These are phyloP conservation scores for Bryoglossum gracile DNA, from an alignment of 495 filamentous ascomycete species.

Conservation along the genomic window DNA sequence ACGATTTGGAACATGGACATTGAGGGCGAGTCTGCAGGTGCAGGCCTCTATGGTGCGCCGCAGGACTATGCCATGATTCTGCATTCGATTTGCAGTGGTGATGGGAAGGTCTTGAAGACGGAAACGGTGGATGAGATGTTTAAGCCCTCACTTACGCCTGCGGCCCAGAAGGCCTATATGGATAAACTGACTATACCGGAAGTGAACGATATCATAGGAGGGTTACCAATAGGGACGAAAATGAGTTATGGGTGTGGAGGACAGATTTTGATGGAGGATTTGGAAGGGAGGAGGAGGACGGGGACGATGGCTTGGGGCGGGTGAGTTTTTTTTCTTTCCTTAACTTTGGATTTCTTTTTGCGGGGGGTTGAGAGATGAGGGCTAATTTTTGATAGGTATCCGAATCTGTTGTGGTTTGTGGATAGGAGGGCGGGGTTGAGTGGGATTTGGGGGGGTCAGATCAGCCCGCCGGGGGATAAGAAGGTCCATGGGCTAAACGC, in stretches of 20 bases:
- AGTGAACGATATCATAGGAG: constrained; percentile 1
- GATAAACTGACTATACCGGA: not conserved
- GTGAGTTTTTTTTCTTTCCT: too few relatives aligned
- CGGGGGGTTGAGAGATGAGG: too few relatives aligned
- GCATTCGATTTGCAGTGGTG: constrained; percentile 33
- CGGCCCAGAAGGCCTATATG: not conserved
- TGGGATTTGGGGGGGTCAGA: constrained; percentile 15
- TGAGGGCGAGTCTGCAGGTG: constrained; percentile 32
- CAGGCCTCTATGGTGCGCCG: constrained; percentile 33
- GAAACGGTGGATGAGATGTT: constrained; percentile 41
- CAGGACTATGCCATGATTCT: constrained; percentile 40
- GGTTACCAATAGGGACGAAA: constrained; percentile 16
- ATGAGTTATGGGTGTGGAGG: constrained; percentile 31
- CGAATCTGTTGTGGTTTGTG: constrained; percentile 18
- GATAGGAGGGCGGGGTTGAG: constrained; percentile 17
- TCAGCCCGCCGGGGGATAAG: constrained; percentile 17
- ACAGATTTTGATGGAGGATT: constrained; percentile 25
- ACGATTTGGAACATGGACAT: constrained; percentile 6
- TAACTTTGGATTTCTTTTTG: too few relatives aligned
- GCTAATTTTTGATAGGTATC: too few relatives aligned
- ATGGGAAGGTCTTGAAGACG: constrained; percentile 37
- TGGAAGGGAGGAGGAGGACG: constrained; percentile 22
- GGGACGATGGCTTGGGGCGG: constrained; percentile 22
- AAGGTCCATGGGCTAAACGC: not conserved
- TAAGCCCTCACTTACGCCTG: constrained; percentile 27